Conservation (phyloP, 768 basidiomycete genomes). For the Leccinum pellstonianum region DNA sequence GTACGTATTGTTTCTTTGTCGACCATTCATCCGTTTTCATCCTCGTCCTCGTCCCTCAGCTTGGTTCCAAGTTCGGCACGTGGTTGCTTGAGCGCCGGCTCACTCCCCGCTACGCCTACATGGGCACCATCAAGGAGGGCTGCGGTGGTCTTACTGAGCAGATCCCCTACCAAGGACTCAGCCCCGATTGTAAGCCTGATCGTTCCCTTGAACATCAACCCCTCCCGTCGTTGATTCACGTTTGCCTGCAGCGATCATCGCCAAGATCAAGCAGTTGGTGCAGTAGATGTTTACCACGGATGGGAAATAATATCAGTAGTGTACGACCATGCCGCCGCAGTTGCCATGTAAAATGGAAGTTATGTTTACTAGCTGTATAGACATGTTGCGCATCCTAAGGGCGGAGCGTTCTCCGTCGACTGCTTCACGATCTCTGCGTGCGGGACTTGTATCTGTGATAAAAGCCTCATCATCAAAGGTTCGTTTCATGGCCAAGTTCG, state of each 20-base stretch:
- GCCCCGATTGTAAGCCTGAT: constrained; percentile 60
- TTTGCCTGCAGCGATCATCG: constrained; percentile 40
- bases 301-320: neutral
- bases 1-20: constrained; percentile 29
- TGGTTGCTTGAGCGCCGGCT: constrained; percentile 83
- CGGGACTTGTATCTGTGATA: too few species aligned
- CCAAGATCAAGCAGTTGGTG: constrained; percentile 43
- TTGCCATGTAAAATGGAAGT: too few species aligned
- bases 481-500: too few species aligned
- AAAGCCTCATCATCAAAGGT: too few species aligned
- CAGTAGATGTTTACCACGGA: constrained; percentile 14
- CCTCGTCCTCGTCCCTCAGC: constrained; percentile 31
- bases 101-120: constrained; percentile 78
- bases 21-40: neutral
- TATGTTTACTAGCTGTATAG: too few species aligned
- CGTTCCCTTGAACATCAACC: neutral
- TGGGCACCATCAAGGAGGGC: constrained; percentile 77
- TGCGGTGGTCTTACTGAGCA: constrained; percentile 80
- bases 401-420: too few species aligned
- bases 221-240: neutral
- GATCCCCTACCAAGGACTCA: constrained; percentile 80
- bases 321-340: too few species aligned
- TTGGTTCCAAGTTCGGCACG: constrained; percentile 81
- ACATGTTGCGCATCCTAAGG: too few species aligned
- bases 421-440: too few species aligned